A percentile compares a stretch with the other conserved stretches of the same genome.
Conservation (phyloP, 2,329 filamentous ascomycete species). For the Xylaria sp. region DNA sequence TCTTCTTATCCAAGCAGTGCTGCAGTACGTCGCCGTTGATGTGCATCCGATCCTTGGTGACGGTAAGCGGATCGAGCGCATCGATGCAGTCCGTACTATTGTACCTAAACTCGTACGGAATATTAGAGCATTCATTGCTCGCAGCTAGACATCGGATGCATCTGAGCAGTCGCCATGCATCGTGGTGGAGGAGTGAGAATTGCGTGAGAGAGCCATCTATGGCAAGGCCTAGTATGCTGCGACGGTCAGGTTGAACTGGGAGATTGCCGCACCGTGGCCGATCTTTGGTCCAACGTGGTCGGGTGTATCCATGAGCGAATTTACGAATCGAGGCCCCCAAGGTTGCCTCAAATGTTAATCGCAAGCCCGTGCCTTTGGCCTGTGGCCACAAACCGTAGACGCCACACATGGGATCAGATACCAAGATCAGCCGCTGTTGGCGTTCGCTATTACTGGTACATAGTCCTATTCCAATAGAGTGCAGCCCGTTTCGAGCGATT, state of each 20-base stretch:
- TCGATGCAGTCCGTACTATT: slow-evolving; percentile 23
- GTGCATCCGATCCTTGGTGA: slow-evolving; percentile 65
- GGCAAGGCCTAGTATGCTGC: slow-evolving; percentile 71
- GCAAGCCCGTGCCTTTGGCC: slow-evolving; percentile 51
- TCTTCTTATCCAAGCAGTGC: slow-evolving; percentile 61
- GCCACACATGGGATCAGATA: slow-evolving; percentile 60
- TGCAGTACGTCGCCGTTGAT: slow-evolving; percentile 74
- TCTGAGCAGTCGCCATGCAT: slow-evolving; percentile 74
- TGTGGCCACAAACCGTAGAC: slow-evolving; percentile 65
- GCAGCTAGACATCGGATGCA: slow-evolving; percentile 77
- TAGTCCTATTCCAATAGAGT: slow-evolving; percentile 59
- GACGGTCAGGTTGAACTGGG: slow-evolving; percentile 56
- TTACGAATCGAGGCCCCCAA: slow-evolving; percentile 67
- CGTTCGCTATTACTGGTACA: slow-evolving; percentile 33
- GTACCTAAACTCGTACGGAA: neutral
- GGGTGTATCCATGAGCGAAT: slow-evolving; percentile 64
- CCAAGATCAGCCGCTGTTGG: slow-evolving; percentile 57
- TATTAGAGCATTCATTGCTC: slow-evolving; percentile 55
- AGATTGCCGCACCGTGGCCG: slow-evolving; percentile 56
- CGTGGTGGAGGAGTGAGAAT: slow-evolving; percentile 72
- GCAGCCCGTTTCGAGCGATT: slow-evolving; percentile 56
- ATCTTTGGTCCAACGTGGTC: slow-evolving; percentile 61
- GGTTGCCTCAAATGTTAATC: slow-evolving; percentile 64
- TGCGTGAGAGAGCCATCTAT: slow-evolving; percentile 77
- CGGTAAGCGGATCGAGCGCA: slow-evolving; percentile 54